Conservation (phyloP, 148 eudicot genomes). For the Rheum nobile region DNA sequence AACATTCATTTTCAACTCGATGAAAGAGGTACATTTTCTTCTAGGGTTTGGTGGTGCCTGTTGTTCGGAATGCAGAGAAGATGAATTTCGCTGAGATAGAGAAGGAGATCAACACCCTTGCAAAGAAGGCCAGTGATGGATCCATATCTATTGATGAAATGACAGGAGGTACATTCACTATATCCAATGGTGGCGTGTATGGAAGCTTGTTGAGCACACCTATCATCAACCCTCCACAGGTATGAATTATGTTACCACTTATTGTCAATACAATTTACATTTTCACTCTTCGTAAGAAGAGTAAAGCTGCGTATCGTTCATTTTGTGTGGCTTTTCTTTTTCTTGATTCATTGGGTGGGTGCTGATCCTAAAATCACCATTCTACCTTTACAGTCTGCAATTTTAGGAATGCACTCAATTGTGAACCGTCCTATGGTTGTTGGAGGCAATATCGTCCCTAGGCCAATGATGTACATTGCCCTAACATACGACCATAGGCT, state of each 20-base stretch:
- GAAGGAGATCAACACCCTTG: slow-evolving; percentile 71
- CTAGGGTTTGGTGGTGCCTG: slow-evolving; percentile 96
- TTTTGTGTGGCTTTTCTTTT: neutral
- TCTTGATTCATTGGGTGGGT: neutral
- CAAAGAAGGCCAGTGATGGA: slow-evolving; percentile 77
- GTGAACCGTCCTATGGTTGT: slow-evolving; percentile 53
- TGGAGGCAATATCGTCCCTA: slow-evolving; percentile 52
- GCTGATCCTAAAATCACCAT: neutral
- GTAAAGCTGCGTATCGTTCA: neutral
- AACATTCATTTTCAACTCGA: neutral
- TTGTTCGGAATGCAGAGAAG: slow-evolving; percentile 61
- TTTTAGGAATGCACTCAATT: slow-evolving; percentile 52
- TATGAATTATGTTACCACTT: slow-evolving; percentile 1
- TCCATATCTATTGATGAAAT: slow-evolving; percentile 88
- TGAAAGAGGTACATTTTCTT: slow-evolving; percentile 1
- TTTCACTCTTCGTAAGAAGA: neutral
- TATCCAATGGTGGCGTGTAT: slow-evolving; percentile 95
- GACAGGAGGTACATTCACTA: slow-evolving; percentile 93
- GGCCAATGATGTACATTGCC: slow-evolving; percentile 98
- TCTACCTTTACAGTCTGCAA: slow-evolving; percentile 31
- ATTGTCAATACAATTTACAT: neutral
- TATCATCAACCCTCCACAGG: slow-evolving; percentile 98
- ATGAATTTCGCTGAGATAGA: slow-evolving; percentile 97
- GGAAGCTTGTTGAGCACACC: slow-evolving; percentile 98
- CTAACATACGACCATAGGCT: slow-evolving; percentile 94